phyloP scores from a whole-genome alignment of 352 stramenopile species.

The Phytophthora hybrid region DNA sequence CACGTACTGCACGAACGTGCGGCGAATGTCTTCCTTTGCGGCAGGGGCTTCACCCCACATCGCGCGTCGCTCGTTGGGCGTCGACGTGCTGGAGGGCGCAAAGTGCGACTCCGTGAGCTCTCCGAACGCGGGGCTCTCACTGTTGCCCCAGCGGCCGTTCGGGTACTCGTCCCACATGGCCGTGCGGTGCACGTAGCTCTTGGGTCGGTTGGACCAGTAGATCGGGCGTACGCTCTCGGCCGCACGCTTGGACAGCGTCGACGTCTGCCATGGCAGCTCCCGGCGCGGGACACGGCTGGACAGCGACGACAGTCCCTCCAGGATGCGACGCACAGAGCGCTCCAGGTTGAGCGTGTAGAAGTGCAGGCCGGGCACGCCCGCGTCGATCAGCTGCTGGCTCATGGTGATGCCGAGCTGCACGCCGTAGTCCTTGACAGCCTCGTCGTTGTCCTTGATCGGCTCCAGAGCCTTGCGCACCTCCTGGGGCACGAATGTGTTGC shows the following conservation, averaged over 20 bases:
- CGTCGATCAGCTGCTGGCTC: conserved; percentile 93
- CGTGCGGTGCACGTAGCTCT: conserved; percentile 98
- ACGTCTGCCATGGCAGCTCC: conserved; percentile 94
- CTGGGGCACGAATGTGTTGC: conserved; percentile 95
- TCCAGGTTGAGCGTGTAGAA: conserved; percentile 97
- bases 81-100: conserved; percentile 71
- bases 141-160: conserved; percentile 97
- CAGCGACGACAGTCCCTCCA: conserved; percentile 79
- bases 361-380: conserved; percentile 88
- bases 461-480: conserved; percentile 83
- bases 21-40: conserved; percentile 92
- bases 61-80: conserved; percentile 80
- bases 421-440: conserved; percentile 96
- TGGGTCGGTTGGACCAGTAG: conserved; percentile 98
- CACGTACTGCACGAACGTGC: conserved; percentile 97
- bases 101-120: conserved; percentile 97
- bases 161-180: conserved; percentile 98
- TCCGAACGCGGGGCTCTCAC: conserved; percentile 95
- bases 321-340: conserved; percentile 88
- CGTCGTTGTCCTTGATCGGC: conserved; percentile 96
- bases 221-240: conserved; percentile 95
- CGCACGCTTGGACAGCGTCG: conserved; percentile 88
- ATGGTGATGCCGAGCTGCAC: conserved; percentile 96
- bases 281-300: conserved; percentile 65
- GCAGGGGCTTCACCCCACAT: conserved; percentile 96